Evolutionary conservation across 352 stramenopile species (phyloP).

Genomic region (Globisporangium canariense): DNA sequence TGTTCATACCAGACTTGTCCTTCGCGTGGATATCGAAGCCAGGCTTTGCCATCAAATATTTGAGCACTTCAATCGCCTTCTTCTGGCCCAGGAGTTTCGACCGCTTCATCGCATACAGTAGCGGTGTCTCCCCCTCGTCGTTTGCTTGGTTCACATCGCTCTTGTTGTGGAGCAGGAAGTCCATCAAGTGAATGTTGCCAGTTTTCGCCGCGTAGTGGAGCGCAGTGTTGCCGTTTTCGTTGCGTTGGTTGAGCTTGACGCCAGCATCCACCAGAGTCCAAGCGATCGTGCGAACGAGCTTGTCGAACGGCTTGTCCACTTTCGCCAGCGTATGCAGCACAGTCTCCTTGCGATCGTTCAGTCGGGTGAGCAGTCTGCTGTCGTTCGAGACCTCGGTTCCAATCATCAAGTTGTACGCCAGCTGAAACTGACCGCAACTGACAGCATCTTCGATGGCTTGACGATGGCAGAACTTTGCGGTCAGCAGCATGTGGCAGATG

Average conservation of each 20-base stretch:
- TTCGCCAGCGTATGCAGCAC: slow-evolving; percentile 63
- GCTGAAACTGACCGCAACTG: slow-evolving; percentile 62
- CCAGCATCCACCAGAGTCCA: slow-evolving; percentile 66
- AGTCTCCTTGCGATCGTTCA: slow-evolving; percentile 46
- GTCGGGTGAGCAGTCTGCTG: slow-evolving; percentile 28
- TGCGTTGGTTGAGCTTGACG: slow-evolving; percentile 24
- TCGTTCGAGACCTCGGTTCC: slow-evolving; percentile 49
- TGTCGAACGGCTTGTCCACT: slow-evolving; percentile 50
- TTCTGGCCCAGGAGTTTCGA: slow-evolving; percentile 25
- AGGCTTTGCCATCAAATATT: slow-evolving; percentile 46
- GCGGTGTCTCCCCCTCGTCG: slow-evolving; percentile 40
- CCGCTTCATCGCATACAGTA: slow-evolving; percentile 54
- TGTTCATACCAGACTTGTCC: slow-evolving; percentile 41
- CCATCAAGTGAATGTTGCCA: slow-evolving; percentile 58
- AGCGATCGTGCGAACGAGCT: slow-evolving; percentile 51
- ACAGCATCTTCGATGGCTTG: slow-evolving; percentile 77
- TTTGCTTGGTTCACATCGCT: slow-evolving; percentile 42
- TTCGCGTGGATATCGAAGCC: slow-evolving; percentile 36
- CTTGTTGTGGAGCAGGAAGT: slow-evolving; percentile 68
- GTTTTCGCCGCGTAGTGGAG: slow-evolving; percentile 58
- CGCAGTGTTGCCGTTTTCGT: slow-evolving; percentile 38
- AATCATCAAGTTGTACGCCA: slow-evolving; percentile 66
- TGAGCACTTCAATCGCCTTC: slow-evolving; percentile 28
- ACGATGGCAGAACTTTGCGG: slow-evolving; percentile 61
- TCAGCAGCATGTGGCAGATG: slow-evolving; percentile 79